Evolutionary conservation across 345 rosid genomes (phyloP).

Genomic region (Citrus maxima): DNA sequence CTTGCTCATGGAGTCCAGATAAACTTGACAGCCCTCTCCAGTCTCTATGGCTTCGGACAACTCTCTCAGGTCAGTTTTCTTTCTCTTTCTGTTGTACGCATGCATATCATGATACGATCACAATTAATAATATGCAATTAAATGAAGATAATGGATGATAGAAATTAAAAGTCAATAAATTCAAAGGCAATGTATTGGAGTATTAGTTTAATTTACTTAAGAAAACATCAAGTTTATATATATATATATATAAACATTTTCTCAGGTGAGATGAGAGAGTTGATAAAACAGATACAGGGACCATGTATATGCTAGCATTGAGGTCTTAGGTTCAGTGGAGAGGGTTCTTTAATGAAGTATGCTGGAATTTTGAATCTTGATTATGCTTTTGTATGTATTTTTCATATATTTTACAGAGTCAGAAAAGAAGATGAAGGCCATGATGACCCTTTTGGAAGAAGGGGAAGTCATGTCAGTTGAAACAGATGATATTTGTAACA

Average conservation of each 20-base stretch:
- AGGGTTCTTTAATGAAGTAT: not conserved
- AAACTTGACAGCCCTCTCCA: slow-evolving; percentile 7
- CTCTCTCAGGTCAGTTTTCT: slow-evolving; percentile 32
- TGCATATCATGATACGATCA: not conserved
- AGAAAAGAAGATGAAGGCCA: slow-evolving; percentile 29
- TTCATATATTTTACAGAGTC: slow-evolving; percentile 30
- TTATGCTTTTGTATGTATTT: not conserved
- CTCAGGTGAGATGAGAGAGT: not conserved
- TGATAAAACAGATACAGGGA: not conserved
- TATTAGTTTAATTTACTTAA: too few relatives aligned
- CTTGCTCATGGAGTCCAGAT: slow-evolving; percentile 4
- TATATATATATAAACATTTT: not conserved
- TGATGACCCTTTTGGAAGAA: slow-evolving; percentile 28
- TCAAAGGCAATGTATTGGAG: not conserved
- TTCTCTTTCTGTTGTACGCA: not conserved
- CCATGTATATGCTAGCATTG: not conserved
- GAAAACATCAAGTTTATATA: not conserved
- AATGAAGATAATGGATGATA: not conserved
- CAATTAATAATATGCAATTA: not conserved
- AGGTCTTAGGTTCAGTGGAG: not conserved
- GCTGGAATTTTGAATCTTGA: not conserved
- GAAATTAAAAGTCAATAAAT: not conserved
- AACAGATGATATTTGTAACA: not conserved
- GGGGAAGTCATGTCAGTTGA: not conserved
- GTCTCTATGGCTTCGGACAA: slow-evolving; percentile 38